Percentiles rank a stretch among this genome's conserved stretches.
These are phyloP conservation scores for Fusarium phyllophilum DNA, from an alignment of 2,329 filamentous ascomycete species.

Conservation along the genomic window DNA sequence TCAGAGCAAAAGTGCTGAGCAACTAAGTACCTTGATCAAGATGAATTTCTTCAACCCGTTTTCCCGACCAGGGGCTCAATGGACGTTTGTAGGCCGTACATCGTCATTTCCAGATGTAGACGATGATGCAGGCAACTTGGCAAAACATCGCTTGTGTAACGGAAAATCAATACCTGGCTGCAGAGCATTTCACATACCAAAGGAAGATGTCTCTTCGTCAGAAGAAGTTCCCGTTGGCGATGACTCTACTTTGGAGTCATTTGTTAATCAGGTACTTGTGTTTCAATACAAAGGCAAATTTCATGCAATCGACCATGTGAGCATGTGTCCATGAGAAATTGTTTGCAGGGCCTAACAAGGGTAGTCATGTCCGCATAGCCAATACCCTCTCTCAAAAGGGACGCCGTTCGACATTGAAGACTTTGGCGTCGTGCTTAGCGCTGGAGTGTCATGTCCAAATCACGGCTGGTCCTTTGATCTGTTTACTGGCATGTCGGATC, in stretches of 20 bases:
- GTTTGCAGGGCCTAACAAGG: not conserved
- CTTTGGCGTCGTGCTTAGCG: conserved; percentile 71
- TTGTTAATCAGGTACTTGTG: conserved; percentile 71
- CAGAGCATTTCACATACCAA: conserved; percentile 66
- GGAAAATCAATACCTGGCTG: conserved; percentile 61
- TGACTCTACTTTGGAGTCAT: conserved; percentile 48
- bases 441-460: conserved; percentile 73
- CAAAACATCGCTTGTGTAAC: conserved; percentile 51
- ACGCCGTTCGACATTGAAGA: conserved; percentile 77
- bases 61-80: conserved; percentile 44
- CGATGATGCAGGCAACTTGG: conserved; percentile 51
- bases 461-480: conserved; percentile 79
- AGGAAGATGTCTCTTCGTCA: conserved; percentile 49
- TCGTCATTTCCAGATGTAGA: conserved; percentile 67
- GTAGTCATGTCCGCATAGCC: conserved; percentile 74
- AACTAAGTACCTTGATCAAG: not conserved
- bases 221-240: conserved; percentile 51
- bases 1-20: not conserved
- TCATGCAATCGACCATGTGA: conserved; percentile 75
- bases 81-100: conserved; percentile 65
- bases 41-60: conserved; percentile 42
- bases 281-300: conserved; percentile 72
- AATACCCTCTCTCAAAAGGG: conserved; percentile 72
- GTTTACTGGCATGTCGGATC: conserved; percentile 69
- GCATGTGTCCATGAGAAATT: conserved; percentile 36